These are phyloP conservation scores for Pneumocystis jirovecii DNA, from an alignment of 1,139 yeast genomes.

Conservation along the genomic window DNA sequence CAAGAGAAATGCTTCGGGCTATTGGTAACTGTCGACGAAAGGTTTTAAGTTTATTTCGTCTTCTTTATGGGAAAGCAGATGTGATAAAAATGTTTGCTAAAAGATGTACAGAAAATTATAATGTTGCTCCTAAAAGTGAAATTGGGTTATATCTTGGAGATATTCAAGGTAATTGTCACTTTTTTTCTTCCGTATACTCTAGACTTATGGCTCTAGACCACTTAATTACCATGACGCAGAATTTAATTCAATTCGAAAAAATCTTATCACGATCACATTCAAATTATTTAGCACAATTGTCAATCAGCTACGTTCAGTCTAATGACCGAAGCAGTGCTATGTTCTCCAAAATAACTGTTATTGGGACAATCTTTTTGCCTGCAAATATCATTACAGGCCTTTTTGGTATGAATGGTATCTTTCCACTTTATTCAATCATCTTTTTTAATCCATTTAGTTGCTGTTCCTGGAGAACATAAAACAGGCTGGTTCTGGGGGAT, in stretches of 20 bases:
- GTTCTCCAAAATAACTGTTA: slow-evolving; percentile 72
- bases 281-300: slow-evolving; percentile 83
- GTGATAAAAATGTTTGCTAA: slow-evolving; percentile 95
- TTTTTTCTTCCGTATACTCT: not conserved
- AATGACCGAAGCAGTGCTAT: slow-evolving; percentile 74
- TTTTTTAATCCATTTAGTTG: not conserved
- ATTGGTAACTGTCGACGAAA: slow-evolving; percentile 82
- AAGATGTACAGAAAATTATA: slow-evolving; percentile 64
- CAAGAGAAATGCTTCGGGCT: slow-evolving; percentile 43
- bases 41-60: slow-evolving; percentile 83
- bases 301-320: slow-evolving; percentile 77
- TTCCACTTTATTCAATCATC: not conserved
- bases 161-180: slow-evolving; percentile 40
- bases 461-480: not conserved
- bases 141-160: slow-evolving; percentile 70
- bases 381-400: slow-evolving; percentile 80
- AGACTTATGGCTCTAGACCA: slow-evolving; percentile 38
- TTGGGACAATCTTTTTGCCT: slow-evolving; percentile 85
- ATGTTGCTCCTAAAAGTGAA: slow-evolving; percentile 29
- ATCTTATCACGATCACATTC: slow-evolving; percentile 84
- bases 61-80: slow-evolving; percentile 88
- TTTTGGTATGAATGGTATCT: slow-evolving; percentile 76
- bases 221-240: slow-evolving; percentile 89
- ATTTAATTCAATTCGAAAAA: slow-evolving; percentile 76
- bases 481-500: not conserved